Base-by-base conservation (phyloP, 2,329 filamentous ascomycete genomes). In the Claviceps monticola region DNA sequence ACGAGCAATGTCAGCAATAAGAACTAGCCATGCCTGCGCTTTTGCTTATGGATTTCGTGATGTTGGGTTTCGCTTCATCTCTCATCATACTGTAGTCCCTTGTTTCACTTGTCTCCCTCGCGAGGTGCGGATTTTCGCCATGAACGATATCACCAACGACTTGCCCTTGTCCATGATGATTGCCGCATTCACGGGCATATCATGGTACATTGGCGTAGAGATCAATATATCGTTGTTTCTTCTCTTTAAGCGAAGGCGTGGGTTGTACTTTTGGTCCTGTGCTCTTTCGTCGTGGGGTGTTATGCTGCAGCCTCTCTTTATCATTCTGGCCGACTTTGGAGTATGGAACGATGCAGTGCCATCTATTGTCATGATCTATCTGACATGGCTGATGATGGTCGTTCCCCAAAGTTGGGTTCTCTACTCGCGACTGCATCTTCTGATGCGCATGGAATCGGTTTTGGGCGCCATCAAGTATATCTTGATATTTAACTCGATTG, bases 391-490 rank as follows among this genome's bases (percentile, higher is more conserved):
- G 9, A 58, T 57, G 3, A 80, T 82, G 75, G 72, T 82, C 1
- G 76, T 76, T 4, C 78, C 78, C 0, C 76, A 81, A 59, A 73
- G 73, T 0, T 58, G 80, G 21, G 78, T 83, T 2, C 67, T 83
- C 1, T 83, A 79, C 65, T 82, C 78, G 2, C 72, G 79, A 8
- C 69, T 83, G 2, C 77, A 82, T 58, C 68, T 83, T 2, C 70
- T 83, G 21, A 66, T 78, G 5, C 71, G 70, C 21, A 74, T 75
- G 67, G 51, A 69, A 9, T 62, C 63, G 4, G 60, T 73, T 6
- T 68, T 82, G 1, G 68, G 68, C 2, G 67, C 66, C n/a, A 72
- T 78, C 0, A 68, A 78, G 3, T 67, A 58, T 53, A 75, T 82
- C 71, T 79, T 83, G 53, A 70, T 80, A 46, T 61, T 70, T 54